phyloP scores from a whole-genome alignment of 768 basidiomycete genomes.

The Hebeloma cylindrosporum region DNA sequence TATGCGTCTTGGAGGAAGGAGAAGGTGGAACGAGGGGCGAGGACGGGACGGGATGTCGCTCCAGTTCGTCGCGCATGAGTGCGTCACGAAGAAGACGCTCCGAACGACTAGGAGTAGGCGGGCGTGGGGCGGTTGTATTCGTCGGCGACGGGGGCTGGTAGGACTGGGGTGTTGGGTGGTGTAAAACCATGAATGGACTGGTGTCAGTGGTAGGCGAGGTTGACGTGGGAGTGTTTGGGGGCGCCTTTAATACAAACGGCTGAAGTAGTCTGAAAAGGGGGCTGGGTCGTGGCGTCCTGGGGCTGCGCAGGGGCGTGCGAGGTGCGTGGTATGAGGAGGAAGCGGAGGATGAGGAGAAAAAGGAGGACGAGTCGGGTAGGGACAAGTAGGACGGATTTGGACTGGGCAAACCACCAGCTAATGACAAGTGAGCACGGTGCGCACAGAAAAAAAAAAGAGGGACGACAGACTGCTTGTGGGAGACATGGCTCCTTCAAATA shows the following conservation, averaged over 20 bases:
- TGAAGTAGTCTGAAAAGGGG: slow-evolving; percentile 20
- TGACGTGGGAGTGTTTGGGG: not conserved
- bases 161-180: slow-evolving; percentile 1
- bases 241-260: slow-evolving; percentile 10
- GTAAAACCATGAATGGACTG: slow-evolving; percentile 5
- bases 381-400: not conserved
- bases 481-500: no score
- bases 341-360: not conserved
- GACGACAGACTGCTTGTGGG: no score
- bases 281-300: slow-evolving; percentile 13
- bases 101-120: slow-evolving; percentile 44
- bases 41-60: slow-evolving; percentile 24
- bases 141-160: not conserved
- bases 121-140: slow-evolving; percentile 2
- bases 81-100: slow-evolving; percentile 58
- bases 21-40: slow-evolving; percentile 3
- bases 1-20: slow-evolving; percentile 10
- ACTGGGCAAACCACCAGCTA: no score
- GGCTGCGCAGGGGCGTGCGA: slow-evolving; percentile 11
- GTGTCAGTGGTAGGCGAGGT: slow-evolving; percentile 4
- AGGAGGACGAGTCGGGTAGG: not conserved
- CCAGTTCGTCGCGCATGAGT: slow-evolving; percentile 45
- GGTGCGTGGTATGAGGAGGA: not conserved
- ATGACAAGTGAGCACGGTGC: not conserved
- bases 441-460: no score